Conservation (phyloP, 148 eudicot genomes). For the Vaccinium myrtillus region DNA sequence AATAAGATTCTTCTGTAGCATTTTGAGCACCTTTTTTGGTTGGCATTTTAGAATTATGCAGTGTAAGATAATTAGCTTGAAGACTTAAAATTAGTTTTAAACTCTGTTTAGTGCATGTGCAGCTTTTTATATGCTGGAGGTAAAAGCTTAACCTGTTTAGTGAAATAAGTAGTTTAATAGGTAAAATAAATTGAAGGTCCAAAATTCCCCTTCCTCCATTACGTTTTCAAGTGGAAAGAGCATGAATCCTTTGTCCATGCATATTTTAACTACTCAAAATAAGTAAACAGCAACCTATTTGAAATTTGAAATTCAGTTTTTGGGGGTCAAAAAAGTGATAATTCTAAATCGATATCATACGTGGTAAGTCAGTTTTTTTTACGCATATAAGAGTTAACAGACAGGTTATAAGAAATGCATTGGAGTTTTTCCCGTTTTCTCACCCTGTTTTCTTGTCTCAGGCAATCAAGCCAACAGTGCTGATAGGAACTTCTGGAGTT, state of each 20-base stretch:
- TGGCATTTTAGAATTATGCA: neutral
- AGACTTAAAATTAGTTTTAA: neutral
- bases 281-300: neutral
- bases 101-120: neutral
- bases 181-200: neutral
- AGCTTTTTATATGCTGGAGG: neutral
- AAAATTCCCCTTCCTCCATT: neutral
- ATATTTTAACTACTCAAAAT: neutral
- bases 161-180: neutral
- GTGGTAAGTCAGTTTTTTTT: neutral
- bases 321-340: neutral
- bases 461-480: constrained; percentile 78
- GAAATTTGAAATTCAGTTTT: neutral
- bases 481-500: constrained; percentile 92
- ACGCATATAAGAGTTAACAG: neutral
- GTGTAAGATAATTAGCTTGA: neutral
- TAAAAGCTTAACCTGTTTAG: neutral
- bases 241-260: neutral
- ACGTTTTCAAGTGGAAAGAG: neutral
- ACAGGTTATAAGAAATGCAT: neutral
- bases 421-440: neutral
- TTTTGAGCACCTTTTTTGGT: neutral
- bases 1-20: constrained; percentile 3
- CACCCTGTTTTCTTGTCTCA: constrained; percentile 22
- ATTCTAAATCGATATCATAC: neutral